Conservation (phyloP, 345 rosid genomes). For the Populus simonii region DNA sequence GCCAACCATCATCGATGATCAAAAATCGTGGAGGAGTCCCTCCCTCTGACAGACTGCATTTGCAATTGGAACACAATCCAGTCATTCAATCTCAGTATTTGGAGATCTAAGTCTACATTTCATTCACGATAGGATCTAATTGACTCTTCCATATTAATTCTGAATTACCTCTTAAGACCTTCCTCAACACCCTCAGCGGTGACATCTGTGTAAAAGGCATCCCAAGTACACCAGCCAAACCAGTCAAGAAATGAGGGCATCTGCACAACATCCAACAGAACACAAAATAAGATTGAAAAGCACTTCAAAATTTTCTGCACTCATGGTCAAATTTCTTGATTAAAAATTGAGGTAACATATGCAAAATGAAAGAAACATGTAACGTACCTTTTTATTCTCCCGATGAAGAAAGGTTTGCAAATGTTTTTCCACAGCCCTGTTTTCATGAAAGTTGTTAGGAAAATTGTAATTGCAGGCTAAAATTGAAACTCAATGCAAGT, state of each 20-base stretch:
- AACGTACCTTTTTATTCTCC: constrained; percentile 75
- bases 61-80: constrained; percentile 16
- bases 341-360: neutral
- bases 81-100: constrained; percentile 9
- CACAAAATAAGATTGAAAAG: constrained; percentile 11
- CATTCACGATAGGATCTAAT: neutral
- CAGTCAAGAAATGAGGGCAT: constrained; percentile 87
- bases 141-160: constrained; percentile 8
- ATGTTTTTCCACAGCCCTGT: constrained; percentile 78
- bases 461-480: neutral
- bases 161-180: constrained; percentile 77
- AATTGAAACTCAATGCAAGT: neutral
- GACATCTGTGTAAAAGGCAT: constrained; percentile 94
- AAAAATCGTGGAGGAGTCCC: constrained; percentile 93
- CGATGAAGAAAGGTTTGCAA: constrained; percentile 86
- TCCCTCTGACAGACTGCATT: constrained; percentile 78
- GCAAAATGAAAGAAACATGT: neutral
- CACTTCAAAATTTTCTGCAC: neutral
- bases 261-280: constrained; percentile 31
- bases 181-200: constrained; percentile 93
- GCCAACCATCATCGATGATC: constrained; percentile 99
- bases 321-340: neutral
- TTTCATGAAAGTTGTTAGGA: constrained; percentile 8
- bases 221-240: constrained; percentile 99
- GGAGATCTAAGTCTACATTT: neutral